Evolutionary conservation across 257 asterid genomes (phyloP).

Genomic region (Solanum boliviense): DNA sequence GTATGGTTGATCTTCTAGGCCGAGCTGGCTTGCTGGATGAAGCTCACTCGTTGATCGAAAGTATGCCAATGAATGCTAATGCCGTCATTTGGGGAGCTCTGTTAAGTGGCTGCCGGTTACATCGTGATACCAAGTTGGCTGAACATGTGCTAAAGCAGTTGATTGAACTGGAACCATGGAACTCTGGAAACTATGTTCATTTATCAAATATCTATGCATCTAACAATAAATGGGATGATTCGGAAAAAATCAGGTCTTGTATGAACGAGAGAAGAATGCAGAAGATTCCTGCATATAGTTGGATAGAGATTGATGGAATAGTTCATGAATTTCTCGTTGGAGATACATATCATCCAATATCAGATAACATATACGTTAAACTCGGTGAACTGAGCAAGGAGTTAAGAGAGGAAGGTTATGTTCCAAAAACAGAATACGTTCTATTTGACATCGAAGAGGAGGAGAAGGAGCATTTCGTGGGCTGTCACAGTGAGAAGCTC

Average conservation of each 20-base stretch:
- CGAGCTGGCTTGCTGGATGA: conserved; percentile 31
- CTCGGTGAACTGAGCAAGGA: conserved; percentile 21
- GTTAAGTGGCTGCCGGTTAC: conserved; percentile 37
- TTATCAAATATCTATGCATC: conserved; percentile 32
- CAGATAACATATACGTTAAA: conserved; percentile 21
- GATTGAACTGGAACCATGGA: conserved; percentile 36
- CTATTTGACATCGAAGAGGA: conserved; percentile 39
- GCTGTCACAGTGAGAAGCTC: conserved; percentile 38
- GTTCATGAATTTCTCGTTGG: conserved; percentile 43
- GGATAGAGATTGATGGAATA: conserved; percentile 30
- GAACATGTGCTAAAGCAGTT: conserved; percentile 25
- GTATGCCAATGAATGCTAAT: conserved; percentile 36
- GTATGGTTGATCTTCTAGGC: conserved; percentile 47
- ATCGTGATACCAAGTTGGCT: conserved; percentile 32
- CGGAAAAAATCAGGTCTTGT: conserved; percentile 19
- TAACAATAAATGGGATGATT: conserved; percentile 22
- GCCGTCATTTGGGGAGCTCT: conserved; percentile 43
- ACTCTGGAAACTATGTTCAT: conserved; percentile 30
- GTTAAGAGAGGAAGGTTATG: conserved; percentile 23
- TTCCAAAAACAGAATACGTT: conserved; percentile 29
- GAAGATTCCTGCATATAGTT: conserved; percentile 36
- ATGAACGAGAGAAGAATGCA: conserved; percentile 18
- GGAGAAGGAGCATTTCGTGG: conserved; percentile 32
- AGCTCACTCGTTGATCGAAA: conserved; percentile 18
- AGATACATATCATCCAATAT: conserved; percentile 27